These are phyloP conservation scores for Epichloe coenophiala DNA, from an alignment of 2,329 filamentous ascomycete species.

Conservation along the genomic window DNA sequence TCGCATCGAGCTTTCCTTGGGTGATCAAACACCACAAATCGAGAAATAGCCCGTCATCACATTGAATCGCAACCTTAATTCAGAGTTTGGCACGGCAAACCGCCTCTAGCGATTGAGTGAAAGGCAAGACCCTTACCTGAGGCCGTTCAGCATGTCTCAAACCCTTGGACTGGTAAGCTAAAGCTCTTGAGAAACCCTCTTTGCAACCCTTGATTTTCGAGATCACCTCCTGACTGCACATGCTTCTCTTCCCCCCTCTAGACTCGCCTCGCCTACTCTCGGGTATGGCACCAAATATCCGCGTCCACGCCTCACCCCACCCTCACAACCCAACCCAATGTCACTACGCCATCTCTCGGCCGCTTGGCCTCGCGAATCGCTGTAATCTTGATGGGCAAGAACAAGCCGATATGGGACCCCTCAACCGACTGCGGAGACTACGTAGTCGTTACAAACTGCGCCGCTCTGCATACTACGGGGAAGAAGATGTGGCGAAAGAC, in stretches of 20 bases:
- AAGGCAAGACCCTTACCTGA: conserved; percentile 10
- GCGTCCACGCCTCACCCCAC: conserved; percentile 52
- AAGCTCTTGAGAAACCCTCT: neutral
- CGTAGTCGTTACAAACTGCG: conserved; percentile 84
- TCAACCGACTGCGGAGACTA: conserved; percentile 99
- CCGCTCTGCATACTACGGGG: conserved; percentile 75
- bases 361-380: conserved; percentile 83
- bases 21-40: neutral
- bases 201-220: neutral
- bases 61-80: neutral
- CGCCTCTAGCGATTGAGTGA: neutral
- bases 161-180: conserved; percentile 55
- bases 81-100: neutral
- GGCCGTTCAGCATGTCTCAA: conserved; percentile 54
- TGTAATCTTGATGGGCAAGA: conserved; percentile 86
- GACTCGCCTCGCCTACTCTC: conserved; percentile 93
- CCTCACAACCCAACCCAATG: conserved; percentile 41
- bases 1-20: neutral
- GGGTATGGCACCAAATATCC: conserved; percentile 82
- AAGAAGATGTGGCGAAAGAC: conserved; percentile 88
- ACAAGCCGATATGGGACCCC: conserved; percentile 96
- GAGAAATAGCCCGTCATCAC: neutral
- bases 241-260: conserved; percentile 21
- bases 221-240: neutral
- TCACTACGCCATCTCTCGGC: conserved; percentile 68